phyloP scores from a whole-genome alignment of 495 filamentous ascomycete species.

The Xylaria palmicola region DNA sequence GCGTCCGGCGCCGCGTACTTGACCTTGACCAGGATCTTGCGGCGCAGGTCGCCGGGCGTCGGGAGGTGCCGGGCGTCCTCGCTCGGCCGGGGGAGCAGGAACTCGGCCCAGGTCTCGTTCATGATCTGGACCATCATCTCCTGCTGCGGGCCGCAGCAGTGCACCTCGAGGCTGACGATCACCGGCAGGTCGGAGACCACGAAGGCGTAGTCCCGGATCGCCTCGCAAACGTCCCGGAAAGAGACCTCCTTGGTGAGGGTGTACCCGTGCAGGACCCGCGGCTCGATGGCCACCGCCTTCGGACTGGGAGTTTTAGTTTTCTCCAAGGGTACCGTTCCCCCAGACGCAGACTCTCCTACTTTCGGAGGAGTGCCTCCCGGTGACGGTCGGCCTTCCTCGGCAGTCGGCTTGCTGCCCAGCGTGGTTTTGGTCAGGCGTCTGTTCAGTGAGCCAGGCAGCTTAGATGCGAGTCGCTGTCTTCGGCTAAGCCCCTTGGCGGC shows the following conservation, averaged over 20 bases:
- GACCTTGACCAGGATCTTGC: slow-evolving; percentile 89
- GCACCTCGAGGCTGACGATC: slow-evolving; percentile 88
- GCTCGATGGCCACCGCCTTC: slow-evolving; percentile 54
- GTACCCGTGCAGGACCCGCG: slow-evolving; percentile 81
- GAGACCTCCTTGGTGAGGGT: slow-evolving; percentile 84
- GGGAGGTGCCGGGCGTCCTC: slow-evolving; percentile 58
- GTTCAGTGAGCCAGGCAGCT: slow-evolving; percentile 37
- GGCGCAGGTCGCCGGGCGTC: slow-evolving; percentile 59
- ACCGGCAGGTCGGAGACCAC: slow-evolving; percentile 69
- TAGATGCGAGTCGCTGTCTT: slow-evolving; percentile 29
- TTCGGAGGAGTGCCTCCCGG: neutral
- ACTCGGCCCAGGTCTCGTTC: slow-evolving; percentile 68
- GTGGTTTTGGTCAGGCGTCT: slow-evolving; percentile 38
- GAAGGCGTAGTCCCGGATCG: slow-evolving; percentile 79
- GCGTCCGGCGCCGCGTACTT: slow-evolving; percentile 61
- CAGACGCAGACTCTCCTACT: neutral
- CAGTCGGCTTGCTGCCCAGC: slow-evolving; percentile 38
- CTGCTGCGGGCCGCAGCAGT: slow-evolving; percentile 75
- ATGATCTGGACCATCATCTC: slow-evolving; percentile 89
- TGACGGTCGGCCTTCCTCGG: slow-evolving; percentile 27
- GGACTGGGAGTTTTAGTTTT: slow-evolving; percentile 31
- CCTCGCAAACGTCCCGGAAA: slow-evolving; percentile 79
- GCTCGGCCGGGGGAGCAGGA: slow-evolving; percentile 61
- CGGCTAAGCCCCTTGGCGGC: slow-evolving; percentile 28
- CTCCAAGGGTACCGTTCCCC: slow-evolving; percentile 17